These are phyloP conservation scores for Plasmodium chabaudi DNA, from an alignment of 169 alveolate genomes.

Conservation along the genomic window DNA sequence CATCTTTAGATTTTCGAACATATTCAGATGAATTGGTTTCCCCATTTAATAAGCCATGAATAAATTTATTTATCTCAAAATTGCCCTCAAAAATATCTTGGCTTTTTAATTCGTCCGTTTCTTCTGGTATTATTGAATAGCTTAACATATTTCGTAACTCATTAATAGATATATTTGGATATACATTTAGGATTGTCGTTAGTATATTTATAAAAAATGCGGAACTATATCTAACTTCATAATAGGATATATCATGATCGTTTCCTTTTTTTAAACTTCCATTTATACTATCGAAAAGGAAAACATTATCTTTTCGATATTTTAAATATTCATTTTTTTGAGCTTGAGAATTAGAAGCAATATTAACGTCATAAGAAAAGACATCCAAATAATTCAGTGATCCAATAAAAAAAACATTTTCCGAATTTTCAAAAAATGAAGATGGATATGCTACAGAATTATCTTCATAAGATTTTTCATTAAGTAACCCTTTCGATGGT, in stretches of 20 bases:
- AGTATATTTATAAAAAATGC: conserved; percentile 30
- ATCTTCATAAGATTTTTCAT: neutral
- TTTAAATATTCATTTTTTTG: no score
- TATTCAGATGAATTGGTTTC: no score
- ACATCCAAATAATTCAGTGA: neutral
- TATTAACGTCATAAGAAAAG: no score
- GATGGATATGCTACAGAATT: conserved; percentile 6
- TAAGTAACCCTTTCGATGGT: conserved; percentile 4
- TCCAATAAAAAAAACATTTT: conserved; percentile 38
- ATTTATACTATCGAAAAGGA: no score
- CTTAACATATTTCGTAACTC: conserved; percentile 15
- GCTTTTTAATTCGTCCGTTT: neutral
- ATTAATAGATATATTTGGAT: conserved; percentile 12
- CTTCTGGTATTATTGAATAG: neutral
- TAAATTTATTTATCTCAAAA: neutral
- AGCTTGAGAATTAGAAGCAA: no score
- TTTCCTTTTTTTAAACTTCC: neutral
- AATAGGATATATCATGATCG: neutral
- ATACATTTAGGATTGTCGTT: conserved; percentile 8
- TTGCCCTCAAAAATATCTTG: conserved; percentile 3
- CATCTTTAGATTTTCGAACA: neutral
- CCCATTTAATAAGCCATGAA: no score
- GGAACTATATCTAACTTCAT: conserved; percentile 1
- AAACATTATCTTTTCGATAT: no score
- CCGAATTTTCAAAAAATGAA: conserved; percentile 8